Conservation (phyloP, 1,139 yeast genomes). For the Yamadazyma blattariae region DNA sequence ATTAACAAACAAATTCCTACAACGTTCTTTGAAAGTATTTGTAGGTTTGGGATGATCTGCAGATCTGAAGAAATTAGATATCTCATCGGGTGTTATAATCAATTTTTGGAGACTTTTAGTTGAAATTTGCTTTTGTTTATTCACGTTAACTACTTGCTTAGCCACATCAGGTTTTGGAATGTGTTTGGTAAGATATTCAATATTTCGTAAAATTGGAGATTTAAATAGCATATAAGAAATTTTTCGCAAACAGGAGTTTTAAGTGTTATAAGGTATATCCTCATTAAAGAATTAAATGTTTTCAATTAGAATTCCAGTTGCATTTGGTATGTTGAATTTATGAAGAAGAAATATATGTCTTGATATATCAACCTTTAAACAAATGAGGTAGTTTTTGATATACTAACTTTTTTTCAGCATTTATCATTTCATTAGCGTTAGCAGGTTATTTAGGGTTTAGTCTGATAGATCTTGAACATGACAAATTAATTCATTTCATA, state of each 20-base stretch:
- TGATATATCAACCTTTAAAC: background rate
- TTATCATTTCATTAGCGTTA: constrained; percentile 21
- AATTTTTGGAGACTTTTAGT: constrained; percentile 3
- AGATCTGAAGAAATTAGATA: constrained; percentile 23
- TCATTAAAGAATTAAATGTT: too few relatives aligned
- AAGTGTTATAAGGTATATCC: too few relatives aligned
- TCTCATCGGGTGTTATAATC: constrained; percentile 22
- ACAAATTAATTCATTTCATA: constrained; percentile 50
- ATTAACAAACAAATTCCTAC: constrained; percentile 39
- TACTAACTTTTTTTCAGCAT: constrained; percentile 18
- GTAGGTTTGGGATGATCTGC: constrained; percentile 14
- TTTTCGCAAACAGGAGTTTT: background rate
- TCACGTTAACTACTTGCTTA: background rate
- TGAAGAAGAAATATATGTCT: too few relatives aligned
- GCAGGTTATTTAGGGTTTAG: constrained; percentile 55
- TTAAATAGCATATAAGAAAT: background rate
- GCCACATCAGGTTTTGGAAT: background rate
- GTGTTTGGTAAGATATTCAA: constrained; percentile 13
- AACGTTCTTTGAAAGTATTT: constrained; percentile 2
- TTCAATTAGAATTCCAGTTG: constrained; percentile 19
- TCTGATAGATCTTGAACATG: constrained; percentile 44
- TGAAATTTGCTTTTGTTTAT: too few relatives aligned
- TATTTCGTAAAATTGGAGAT: background rate
- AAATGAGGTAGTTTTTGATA: background rate
- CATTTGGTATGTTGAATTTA: constrained; percentile 21